phyloP scores from a whole-genome alignment of 345 rosid species.

The Mallotus nudiflorus region DNA sequence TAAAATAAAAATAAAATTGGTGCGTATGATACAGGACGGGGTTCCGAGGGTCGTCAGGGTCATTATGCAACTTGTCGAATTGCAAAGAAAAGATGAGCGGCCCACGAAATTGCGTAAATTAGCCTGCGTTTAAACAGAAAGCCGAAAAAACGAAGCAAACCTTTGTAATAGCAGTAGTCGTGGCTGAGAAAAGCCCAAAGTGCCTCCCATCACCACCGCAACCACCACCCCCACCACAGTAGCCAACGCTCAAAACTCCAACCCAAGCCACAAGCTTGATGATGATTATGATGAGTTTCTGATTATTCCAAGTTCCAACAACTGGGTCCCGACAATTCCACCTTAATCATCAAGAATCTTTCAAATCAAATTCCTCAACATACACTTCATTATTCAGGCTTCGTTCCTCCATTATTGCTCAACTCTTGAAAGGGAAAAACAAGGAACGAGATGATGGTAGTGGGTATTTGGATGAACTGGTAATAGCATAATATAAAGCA shows the following conservation, averaged over 20 bases:
- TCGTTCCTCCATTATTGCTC: too few relatives aligned
- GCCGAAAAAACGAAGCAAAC: background rate
- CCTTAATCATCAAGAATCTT: background rate
- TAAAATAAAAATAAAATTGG: too few relatives aligned
- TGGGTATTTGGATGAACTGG: constrained; percentile 16
- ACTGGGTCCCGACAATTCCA: background rate
- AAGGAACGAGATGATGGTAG: background rate
- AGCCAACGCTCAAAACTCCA: background rate
- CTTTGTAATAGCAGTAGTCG: too few relatives aligned
- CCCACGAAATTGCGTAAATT: background rate
- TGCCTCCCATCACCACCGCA: too few relatives aligned
- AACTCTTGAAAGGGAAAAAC: too few relatives aligned
- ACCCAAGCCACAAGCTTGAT: too few relatives aligned
- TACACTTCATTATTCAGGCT: too few relatives aligned
- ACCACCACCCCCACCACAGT: background rate
- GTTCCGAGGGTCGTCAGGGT: background rate
- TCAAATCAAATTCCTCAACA: background rate
- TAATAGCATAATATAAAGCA: background rate
- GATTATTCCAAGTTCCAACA: background rate
- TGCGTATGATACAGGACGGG: too few relatives aligned
- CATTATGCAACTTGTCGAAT: background rate
- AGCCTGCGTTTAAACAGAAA: background rate
- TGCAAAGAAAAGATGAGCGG: constrained; percentile 4
- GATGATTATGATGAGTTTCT: background rate
- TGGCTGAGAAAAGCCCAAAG: constrained; percentile 4